Evolutionary conservation across 1,284 basidiomycete genomes (phyloP).

Genomic region (Irpex sp.): DNA sequence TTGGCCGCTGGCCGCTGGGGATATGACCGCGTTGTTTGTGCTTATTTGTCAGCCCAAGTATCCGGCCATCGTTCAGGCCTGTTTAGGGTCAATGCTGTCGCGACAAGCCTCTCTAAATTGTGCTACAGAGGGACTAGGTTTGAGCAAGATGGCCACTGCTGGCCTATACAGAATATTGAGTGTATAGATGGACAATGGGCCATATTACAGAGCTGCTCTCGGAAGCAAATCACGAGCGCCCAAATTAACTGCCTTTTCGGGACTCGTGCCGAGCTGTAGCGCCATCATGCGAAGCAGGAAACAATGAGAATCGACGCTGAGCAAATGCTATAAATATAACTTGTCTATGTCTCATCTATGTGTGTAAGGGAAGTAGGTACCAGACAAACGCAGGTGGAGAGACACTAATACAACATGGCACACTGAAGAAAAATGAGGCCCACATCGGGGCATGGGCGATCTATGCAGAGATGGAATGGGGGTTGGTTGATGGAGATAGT

Average conservation of each 20-base stretch:
- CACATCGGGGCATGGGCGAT: neutral
- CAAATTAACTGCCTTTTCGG: neutral
- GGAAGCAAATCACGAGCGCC: neutral
- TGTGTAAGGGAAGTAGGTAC: neutral
- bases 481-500: neutral
- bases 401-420: neutral
- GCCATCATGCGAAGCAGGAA: too few species aligned
- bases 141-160: too few species aligned
- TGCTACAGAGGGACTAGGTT: too few species aligned
- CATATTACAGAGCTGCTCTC: neutral
- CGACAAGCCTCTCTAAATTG: too few species aligned
- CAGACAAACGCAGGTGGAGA: neutral
- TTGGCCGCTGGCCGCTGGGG: neutral
- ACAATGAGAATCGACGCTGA: too few species aligned
- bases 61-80: neutral
- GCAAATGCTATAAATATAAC: neutral
- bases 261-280: neutral
- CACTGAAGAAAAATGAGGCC: neutral
- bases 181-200: neutral
- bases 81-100: neutral
- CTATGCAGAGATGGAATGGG: neutral
- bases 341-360: neutral
- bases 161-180: too few species aligned
- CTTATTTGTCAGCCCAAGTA: slow-evolving; percentile 1
- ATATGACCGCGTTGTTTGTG: slow-evolving; percentile 3